Evolutionary conservation across 2,329 filamentous ascomycete genomes (phyloP).

Genomic region (Venturia aucupariae): DNA sequence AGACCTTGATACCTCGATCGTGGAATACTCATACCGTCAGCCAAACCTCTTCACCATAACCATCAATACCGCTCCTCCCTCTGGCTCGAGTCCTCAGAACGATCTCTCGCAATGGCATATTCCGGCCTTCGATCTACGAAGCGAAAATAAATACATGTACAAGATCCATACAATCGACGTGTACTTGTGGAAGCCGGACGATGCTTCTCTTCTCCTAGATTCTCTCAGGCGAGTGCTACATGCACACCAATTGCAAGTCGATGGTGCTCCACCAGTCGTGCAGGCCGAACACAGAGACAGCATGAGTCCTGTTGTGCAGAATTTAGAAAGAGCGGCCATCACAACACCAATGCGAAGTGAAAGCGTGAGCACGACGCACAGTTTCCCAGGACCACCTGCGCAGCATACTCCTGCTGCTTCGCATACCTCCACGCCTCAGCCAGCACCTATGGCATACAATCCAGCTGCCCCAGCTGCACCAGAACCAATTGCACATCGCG

Average conservation of each 20-base stretch:
- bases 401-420: constrained; percentile 20
- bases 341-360: constrained; percentile 14
- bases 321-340: constrained; percentile 48
- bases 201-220: constrained; percentile 62
- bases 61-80: constrained; percentile 38
- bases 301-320: constrained; percentile 63
- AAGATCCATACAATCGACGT: constrained; percentile 66
- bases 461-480: constrained; percentile 68
- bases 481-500: constrained; percentile 60
- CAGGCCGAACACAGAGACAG: constrained; percentile 38
- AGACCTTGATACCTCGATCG: constrained; percentile 57
- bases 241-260: constrained; percentile 46
- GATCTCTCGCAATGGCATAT: constrained; percentile 59
- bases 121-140: constrained; percentile 60
- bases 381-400: constrained; percentile 19
- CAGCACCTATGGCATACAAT: constrained; percentile 64
- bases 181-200: constrained; percentile 69
- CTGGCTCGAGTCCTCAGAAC: constrained; percentile 36
- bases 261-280: constrained; percentile 51
- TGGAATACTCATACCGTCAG: constrained; percentile 67
- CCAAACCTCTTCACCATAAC: constrained; percentile 60
- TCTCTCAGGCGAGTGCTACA: constrained; percentile 58
- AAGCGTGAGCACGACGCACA: constrained; percentile 25
- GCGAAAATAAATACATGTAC: constrained; percentile 72
- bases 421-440: constrained; percentile 23